phyloP scores from a whole-genome alignment of 148 eudicot species.

The Chenopodium album region DNA sequence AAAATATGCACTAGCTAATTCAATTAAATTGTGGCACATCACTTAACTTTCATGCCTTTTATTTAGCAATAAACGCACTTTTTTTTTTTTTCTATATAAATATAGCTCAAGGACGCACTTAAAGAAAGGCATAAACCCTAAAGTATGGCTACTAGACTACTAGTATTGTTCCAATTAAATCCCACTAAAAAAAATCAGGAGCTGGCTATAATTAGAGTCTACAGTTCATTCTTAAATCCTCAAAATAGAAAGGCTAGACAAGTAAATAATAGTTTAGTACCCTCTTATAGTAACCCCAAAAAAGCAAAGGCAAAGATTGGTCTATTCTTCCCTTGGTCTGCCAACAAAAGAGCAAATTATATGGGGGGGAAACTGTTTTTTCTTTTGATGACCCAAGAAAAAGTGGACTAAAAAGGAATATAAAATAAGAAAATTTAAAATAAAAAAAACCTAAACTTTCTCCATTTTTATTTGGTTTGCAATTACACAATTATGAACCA shows the following conservation, averaged over 20 bases:
- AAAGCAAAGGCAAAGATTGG: conserved; percentile 18
- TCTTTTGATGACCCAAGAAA: conserved; percentile 16
- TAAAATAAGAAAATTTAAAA: conserved; percentile 13
- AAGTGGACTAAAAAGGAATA: conserved; percentile 10
- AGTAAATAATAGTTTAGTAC: not conserved
- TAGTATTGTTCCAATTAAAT: not conserved
- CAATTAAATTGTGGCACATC: too few species aligned
- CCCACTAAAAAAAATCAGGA: not conserved
- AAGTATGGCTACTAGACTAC: not conserved
- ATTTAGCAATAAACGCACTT: too few species aligned
- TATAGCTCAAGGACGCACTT: not conserved
- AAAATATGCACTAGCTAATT: too few species aligned
- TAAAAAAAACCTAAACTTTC: not conserved
- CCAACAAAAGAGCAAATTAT: conserved; percentile 22
- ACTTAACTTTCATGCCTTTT: too few species aligned
- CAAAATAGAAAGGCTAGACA: conserved; percentile 16
- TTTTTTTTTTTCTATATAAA: too few species aligned
- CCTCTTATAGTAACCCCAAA: conserved; percentile 21
- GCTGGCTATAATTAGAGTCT: not conserved
- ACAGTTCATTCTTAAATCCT: not conserved
- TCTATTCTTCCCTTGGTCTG: conserved; percentile 19
- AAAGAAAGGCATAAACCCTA: not conserved
- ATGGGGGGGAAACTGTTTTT: not conserved
- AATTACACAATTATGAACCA: too few species aligned
- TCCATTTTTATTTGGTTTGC: too few species aligned